These are phyloP conservation scores for Pseudopediastrum boryanum DNA, from an alignment of 139 green algal genomes.

Conservation along the genomic window DNA sequence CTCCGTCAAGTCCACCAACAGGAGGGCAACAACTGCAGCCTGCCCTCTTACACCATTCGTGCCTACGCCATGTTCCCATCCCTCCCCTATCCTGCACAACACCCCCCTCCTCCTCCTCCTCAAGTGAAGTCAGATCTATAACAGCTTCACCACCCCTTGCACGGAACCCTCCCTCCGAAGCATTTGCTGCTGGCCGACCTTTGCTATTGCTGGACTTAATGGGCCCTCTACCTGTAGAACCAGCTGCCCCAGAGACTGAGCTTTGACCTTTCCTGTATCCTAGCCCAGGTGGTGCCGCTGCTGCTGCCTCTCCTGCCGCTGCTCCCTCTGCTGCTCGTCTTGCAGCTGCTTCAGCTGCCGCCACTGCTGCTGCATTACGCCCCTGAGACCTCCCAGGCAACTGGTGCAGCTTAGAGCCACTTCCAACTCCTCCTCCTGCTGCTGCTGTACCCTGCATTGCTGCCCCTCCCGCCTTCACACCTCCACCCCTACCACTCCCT, in stretches of 20 bases:
- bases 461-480: neutral
- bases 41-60: neutral
- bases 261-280: neutral
- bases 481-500: neutral
- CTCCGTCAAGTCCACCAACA: neutral
- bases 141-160: neutral
- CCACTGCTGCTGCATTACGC: slow-evolving; percentile 17
- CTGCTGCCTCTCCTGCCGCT: slow-evolving; percentile 20
- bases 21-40: neutral
- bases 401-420: neutral
- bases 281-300: neutral
- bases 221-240: neutral
- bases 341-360: slow-evolving; percentile 11
- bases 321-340: neutral
- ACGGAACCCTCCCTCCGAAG: too few relatives aligned
- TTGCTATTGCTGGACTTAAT: neutral
- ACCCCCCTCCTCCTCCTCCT: neutral
- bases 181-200: neutral
- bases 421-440: slow-evolving; percentile 5
- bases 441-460: neutral
- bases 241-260: neutral
- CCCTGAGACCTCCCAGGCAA: neutral
- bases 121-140: slow-evolving; percentile 23
- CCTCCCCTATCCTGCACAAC: neutral
- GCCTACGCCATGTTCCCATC: neutral